Conservation (phyloP, 1,284 basidiomycete species). For the Ganoderma resinaceum region DNA sequence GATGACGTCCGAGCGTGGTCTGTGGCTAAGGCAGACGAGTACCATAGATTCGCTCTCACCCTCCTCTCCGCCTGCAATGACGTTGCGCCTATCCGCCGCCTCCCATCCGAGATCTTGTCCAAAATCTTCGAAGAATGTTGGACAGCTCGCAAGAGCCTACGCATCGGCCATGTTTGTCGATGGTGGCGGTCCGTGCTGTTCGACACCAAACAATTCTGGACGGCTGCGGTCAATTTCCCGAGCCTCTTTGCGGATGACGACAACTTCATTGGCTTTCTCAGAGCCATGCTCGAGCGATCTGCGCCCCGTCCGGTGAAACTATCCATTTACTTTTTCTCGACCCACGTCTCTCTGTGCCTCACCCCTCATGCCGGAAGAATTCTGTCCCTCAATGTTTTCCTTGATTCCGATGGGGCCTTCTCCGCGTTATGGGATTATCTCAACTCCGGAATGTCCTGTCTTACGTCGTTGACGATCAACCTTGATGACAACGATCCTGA, state of each 20-base stretch:
- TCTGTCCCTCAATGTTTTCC: neutral
- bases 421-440: neutral
- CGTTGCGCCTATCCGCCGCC: constrained; percentile 2
- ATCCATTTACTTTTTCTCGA: neutral
- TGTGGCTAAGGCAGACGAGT: neutral
- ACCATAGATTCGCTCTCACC: neutral
- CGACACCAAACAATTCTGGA: neutral
- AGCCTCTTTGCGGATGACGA: neutral
- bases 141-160: neutral
- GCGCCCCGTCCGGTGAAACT: neutral
- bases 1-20: neutral
- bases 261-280: neutral
- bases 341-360: neutral
- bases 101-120: constrained; percentile 2
- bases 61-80: constrained; percentile 4
- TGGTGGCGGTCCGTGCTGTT: neutral
- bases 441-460: neutral
- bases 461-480: neutral
- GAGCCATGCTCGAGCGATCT: neutral
- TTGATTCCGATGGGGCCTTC: neutral
- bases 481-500: neutral
- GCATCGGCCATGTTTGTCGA: constrained; percentile 2
- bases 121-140: neutral
- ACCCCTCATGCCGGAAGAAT: neutral
- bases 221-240: neutral